Base-by-base conservation (phyloP, 345 rosid species). In the Pelargonium nanum region DNA sequence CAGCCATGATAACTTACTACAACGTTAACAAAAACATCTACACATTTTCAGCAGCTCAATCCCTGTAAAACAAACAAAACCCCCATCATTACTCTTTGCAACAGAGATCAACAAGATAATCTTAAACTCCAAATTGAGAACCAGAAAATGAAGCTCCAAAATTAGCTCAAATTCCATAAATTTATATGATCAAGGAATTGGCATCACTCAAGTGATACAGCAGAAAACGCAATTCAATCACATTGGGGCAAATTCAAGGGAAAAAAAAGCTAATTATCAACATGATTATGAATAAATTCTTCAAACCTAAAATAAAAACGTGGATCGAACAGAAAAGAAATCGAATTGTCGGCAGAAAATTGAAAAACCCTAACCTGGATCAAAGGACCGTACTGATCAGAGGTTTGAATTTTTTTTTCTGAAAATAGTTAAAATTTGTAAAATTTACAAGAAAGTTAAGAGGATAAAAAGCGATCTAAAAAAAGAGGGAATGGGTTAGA, bases 1-100 rank as follows among this genome's bases (percentile, higher is more conserved):
- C 98, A 34, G 93, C 92, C 98, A 92, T 92, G 67, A 60, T 57
- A 68, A 73, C 59, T 61, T 51, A 48, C 64, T 60, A 54, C 9
- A 4, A 55, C 51, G 65, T 6, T 48, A 16, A 61, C 58, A 26
- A 19, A 53, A 19, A 53, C 24, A 59, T n/a, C 28, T 53, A 22
- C 5, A 52, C 55, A 19, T 52, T 52, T 9, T 52, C 21, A 52
- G 22, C 22, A 52, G 55, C 55, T 52, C 55, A 19, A 52, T 52
- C 55, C n/a, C 4, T n/a, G 22, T 4, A 52, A 4, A 52, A 40
- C 5, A 40, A 40, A 40, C 5, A 0, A 40, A 40, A 40, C 5
- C 48, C 48, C 15, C 10, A 40, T 40, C 16, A 2, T 12, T 12
- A 40, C 48, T 40, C 48, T 40, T 10, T 17, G 15, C 9, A 40